Base-by-base conservation (phyloP, 164 flowering plant genomes). In the Tetrastigma voinierianum region DNA sequence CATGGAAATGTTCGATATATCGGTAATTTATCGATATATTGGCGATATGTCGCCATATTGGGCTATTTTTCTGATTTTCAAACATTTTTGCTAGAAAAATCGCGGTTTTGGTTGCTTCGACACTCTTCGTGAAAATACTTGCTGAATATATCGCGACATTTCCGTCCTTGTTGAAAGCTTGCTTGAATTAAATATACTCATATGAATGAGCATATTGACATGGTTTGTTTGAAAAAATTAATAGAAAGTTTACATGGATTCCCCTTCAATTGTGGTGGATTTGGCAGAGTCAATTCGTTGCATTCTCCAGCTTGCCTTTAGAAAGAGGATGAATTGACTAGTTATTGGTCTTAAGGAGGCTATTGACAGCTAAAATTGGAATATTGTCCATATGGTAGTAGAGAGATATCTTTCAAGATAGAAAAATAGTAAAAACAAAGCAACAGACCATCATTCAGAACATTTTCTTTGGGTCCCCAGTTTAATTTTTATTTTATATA, bases 331-430 rank as follows among this genome's bases (percentile, higher is more conserved):
- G 60, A 49, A 66, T n/a, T n/a, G n/a, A n/a, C n/a, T n/a, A n/a
- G n/a, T n/a, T n/a, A 25, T 62, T 65, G 56, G 54, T 68, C 67
- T 65, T 47, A n/a, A n/a, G n/a, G n/a, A n/a, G n/a, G 54, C 21
- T 51, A 43, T n/a, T 55, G 47, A 40, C 75, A 95, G 99, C 80
- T 95, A n/a, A n/a, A n/a, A 19, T 75, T 95, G 77, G 99, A 95
- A n/a, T n/a, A n/a, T n/a, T n/a, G 97, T 91, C 59, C 99, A 90
- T 72, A 86, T 95, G 94, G 97, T 89, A 78, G 99, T 95, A 20
- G 86, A n/a, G n/a, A 78, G 91, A 85, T 70, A 48, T 95, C 65
- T 91, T 90, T 70, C 97, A 87, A 92, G 80, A 88, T 95, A 98
- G 93, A 78, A 87, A 77, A 82, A 87, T 95, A 68, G 90, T 80